Conservation (phyloP, 2,329 filamentous ascomycete species). For the Alternaria atra region DNA sequence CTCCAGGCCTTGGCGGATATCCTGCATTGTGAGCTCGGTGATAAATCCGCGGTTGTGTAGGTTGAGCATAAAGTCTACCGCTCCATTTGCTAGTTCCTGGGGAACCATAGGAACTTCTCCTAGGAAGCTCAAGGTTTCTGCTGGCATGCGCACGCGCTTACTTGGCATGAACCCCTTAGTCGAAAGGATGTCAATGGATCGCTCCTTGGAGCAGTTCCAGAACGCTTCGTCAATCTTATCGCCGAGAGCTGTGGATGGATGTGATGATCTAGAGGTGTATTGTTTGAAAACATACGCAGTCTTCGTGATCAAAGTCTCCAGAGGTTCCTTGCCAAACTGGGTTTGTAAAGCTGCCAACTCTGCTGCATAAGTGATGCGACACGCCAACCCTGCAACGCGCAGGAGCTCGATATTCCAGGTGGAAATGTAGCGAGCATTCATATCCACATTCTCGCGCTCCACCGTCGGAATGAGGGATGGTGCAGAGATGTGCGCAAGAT, state of each 20-base stretch:
- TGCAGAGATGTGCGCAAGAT: conserved; percentile 92
- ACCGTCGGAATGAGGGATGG: conserved; percentile 97
- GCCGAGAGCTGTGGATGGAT: conserved; percentile 83
- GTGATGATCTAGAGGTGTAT: conserved; percentile 89
- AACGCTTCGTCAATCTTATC: conserved; percentile 93
- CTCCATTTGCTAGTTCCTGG: conserved; percentile 73
- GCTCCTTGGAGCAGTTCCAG: conserved; percentile 86
- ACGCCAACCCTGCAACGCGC: conserved; percentile 87
- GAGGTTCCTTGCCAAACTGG: conserved; percentile 63
- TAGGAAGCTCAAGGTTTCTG: conserved; percentile 77
- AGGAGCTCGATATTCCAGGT: conserved; percentile 97
- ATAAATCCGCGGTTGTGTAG: conserved; percentile 86
- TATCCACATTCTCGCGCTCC: conserved; percentile 93
- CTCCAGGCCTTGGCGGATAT: conserved; percentile 85
- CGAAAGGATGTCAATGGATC: conserved; percentile 84
- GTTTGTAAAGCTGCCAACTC: conserved; percentile 74
- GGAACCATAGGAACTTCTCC: conserved; percentile 88
- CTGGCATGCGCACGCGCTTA: conserved; percentile 79
- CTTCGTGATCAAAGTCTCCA: conserved; percentile 76
- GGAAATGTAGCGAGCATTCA: conserved; percentile 93
- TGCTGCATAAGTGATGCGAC: conserved; percentile 84
- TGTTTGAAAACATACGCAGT: conserved; percentile 85
- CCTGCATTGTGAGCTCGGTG: conserved; percentile 84
- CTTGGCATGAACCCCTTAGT: conserved; percentile 88
- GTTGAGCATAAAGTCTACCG: conserved; percentile 78